Evolutionary conservation across 257 asterid genomes (phyloP).

Genomic region (Scutellaria galericulata): DNA sequence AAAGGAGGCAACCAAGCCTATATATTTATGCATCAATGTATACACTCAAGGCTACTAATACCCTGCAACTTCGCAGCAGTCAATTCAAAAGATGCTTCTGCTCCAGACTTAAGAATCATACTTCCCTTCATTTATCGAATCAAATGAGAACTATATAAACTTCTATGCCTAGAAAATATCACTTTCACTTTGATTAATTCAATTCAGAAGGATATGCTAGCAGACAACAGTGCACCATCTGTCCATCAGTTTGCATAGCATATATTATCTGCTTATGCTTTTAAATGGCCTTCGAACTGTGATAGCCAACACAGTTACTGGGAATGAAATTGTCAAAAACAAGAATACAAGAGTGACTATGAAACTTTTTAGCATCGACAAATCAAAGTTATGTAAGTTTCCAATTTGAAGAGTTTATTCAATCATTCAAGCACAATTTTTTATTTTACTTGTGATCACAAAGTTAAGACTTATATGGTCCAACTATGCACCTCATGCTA

Average conservation of each 20-base stretch:
- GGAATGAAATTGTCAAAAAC: neutral
- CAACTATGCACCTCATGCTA: neutral
- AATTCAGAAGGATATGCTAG: neutral
- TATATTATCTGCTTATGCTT: neutral
- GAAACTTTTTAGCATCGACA: neutral
- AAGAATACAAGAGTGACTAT: neutral
- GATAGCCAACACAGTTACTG: neutral
- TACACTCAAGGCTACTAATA: neutral
- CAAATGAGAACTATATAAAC: conserved; percentile 16
- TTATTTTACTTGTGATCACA: conserved; percentile 8
- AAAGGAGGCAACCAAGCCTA: neutral
- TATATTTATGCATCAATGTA: neutral
- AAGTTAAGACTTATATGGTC: conserved; percentile 1
- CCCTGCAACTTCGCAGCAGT: conserved; percentile 5
- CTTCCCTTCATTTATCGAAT: neutral
- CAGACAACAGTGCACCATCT: neutral
- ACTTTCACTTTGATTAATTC: neutral
- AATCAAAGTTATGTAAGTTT: neutral
- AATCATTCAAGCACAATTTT: neutral
- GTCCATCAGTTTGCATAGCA: conserved; percentile 7
- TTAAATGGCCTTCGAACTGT: neutral
- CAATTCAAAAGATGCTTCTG: conserved; percentile 11
- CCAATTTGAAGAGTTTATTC: conserved; percentile 1
- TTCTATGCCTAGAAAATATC: neutral
- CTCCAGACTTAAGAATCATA: conserved; percentile 3